Conservation (phyloP, 768 basidiomycete genomes). For the Boletus barrowsii region DNA sequence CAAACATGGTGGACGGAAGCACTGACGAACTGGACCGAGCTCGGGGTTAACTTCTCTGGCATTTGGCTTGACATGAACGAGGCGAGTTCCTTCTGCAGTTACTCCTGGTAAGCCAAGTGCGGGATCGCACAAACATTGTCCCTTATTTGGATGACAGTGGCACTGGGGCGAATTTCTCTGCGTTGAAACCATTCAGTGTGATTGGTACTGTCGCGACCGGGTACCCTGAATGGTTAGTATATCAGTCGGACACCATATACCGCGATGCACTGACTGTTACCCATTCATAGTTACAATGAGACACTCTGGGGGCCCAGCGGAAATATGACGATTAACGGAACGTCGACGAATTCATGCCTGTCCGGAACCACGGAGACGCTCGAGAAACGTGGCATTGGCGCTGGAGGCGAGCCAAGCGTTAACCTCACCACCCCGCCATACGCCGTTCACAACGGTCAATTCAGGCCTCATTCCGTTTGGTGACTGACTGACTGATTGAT, state of each 20-base stretch:
- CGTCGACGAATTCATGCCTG: conserved; percentile 46
- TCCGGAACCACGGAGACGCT: conserved; percentile 18
- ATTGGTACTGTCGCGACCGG: conserved; percentile 50
- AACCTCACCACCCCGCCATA: conserved; percentile 62
- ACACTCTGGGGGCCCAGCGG: conserved; percentile 65
- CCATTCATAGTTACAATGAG: conserved; percentile 51
- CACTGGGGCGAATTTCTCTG: conserved; percentile 52
- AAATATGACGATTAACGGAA: conserved; percentile 71
- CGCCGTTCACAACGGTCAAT: conserved; percentile 66
- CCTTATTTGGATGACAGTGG: conserved; percentile 32
- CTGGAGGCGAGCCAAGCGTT: conserved; percentile 43
- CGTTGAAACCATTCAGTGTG: conserved; percentile 51
- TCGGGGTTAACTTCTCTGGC: conserved; percentile 58
- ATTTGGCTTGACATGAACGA: conserved; percentile 76
- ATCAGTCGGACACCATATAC: not conserved
- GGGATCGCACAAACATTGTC: not conserved
- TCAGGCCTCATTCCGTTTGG: not conserved
- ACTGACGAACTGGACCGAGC: conserved; percentile 49
- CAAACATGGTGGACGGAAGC: conserved; percentile 61
- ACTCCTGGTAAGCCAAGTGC: conserved; percentile 45
- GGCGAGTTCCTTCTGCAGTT: conserved; percentile 58
- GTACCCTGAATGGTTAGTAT: conserved; percentile 67
- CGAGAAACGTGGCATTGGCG: conserved; percentile 47
- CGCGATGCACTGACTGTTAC: not conserved
- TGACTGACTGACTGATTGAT: not conserved